phyloP scores from a whole-genome alignment of 768 basidiomycete genomes.

The Amanita pseudoporphyria region DNA sequence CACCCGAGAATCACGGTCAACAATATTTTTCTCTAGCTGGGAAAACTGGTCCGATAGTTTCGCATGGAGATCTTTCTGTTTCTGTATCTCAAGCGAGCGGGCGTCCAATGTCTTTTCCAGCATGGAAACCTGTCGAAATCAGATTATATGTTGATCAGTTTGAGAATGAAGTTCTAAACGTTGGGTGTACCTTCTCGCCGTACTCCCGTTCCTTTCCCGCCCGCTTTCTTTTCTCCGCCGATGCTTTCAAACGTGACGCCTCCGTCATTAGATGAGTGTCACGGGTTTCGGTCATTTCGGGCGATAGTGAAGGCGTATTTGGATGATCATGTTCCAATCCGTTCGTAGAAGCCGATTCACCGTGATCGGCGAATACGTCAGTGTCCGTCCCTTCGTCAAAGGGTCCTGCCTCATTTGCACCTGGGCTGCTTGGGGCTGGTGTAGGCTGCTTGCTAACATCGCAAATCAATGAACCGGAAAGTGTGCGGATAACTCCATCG shows the following conservation, averaged over 20 bases:
- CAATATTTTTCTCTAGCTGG: conserved; percentile 14
- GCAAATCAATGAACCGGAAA: conserved; percentile 39
- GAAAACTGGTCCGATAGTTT: conserved; percentile 9
- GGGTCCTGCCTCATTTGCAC: conserved; percentile 4
- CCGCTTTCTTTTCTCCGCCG: conserved; percentile 6
- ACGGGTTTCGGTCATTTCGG: neutral
- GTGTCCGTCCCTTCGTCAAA: neutral
- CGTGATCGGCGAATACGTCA: neutral
- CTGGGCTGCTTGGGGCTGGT: conserved; percentile 34
- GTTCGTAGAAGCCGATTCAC: neutral
- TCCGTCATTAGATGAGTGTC: conserved; percentile 4
- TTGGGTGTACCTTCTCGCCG: conserved; percentile 2
- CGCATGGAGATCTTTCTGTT: conserved; percentile 10
- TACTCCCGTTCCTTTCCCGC: conserved; percentile 4
- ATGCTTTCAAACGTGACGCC: conserved; percentile 4
- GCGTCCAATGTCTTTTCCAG: conserved; percentile 14
- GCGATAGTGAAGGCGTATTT: neutral
- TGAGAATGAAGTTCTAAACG: neutral
- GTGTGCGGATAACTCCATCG: conserved; percentile 22
- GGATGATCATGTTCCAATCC: neutral
- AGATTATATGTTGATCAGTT: neutral
- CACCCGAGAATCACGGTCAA: conserved; percentile 18
- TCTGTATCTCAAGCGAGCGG: conserved; percentile 10
- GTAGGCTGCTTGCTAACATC: conserved; percentile 39
- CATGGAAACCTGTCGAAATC: conserved; percentile 7